Conservation (phyloP, 2,329 filamentous ascomycete genomes). For the Colletotrichum tamarilloi region DNA sequence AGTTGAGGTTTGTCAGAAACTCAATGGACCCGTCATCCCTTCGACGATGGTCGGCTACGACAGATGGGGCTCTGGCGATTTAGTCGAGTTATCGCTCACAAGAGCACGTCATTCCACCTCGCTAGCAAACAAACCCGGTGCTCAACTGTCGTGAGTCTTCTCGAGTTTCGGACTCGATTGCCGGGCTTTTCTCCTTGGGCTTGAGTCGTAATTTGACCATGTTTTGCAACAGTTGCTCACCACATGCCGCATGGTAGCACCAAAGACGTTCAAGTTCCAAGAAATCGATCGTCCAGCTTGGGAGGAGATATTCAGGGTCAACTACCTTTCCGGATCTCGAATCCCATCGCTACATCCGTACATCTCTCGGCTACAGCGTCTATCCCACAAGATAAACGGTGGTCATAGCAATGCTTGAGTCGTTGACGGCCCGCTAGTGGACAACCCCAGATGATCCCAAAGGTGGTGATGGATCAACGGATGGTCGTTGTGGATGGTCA, state of each 20-base stretch:
- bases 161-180: background rate
- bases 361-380: background rate
- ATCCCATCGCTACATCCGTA: slow-evolving; percentile 3
- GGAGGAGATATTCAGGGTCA: slow-evolving; percentile 23
- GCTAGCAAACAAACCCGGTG: background rate
- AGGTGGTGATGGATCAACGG: slow-evolving; percentile 29
- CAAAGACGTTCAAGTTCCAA: background rate
- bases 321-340: slow-evolving; percentile 15
- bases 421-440: slow-evolving; percentile 8
- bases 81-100: background rate
- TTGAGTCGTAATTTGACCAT: slow-evolving; percentile 1
- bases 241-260: background rate
- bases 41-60: slow-evolving; percentile 3
- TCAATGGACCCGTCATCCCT: slow-evolving; percentile 20
- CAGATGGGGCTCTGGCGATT: slow-evolving; percentile 5
- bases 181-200: background rate
- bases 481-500: slow-evolving; percentile 1
- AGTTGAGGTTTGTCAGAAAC: slow-evolving; percentile 24
- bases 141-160: slow-evolving; percentile 9
- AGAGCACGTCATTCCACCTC: slow-evolving; percentile 21
- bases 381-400: slow-evolving; percentile 32
- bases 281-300: slow-evolving; percentile 3
- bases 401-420: slow-evolving; percentile 35
- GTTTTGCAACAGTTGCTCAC: background rate
- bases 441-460: slow-evolving; percentile 30